phyloP scores from a whole-genome alignment of 2,329 filamentous ascomycete genomes.

The Cryoendolithus antarcticus region DNA sequence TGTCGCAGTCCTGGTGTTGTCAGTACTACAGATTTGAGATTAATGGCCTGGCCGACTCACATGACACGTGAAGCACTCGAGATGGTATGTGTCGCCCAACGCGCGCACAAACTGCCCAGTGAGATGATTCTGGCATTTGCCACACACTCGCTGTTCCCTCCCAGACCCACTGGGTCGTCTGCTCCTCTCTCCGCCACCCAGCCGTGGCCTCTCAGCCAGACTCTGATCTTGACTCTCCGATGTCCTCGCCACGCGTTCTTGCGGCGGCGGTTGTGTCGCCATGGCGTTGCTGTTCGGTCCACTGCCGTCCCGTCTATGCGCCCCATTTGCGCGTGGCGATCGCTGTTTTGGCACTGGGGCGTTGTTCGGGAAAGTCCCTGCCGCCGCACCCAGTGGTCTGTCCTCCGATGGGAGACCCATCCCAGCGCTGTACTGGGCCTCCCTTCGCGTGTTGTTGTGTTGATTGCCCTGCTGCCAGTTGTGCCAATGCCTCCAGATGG shows the following conservation, averaged over 20 bases:
- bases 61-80: slow-evolving; percentile 96
- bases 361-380: slow-evolving; percentile 8
- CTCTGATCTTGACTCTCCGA: slow-evolving; percentile 1
- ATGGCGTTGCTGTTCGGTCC: too few species aligned
- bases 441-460: slow-evolving; percentile 1
- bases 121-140: slow-evolving; percentile 77
- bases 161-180: slow-evolving; percentile 14
- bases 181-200: background rate
- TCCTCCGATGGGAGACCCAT: slow-evolving; percentile 20
- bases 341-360: too few species aligned
- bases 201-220: slow-evolving; percentile 1
- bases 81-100: slow-evolving; percentile 82
- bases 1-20: slow-evolving; percentile 69
- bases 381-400: slow-evolving; percentile 13
- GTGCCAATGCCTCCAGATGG: too few species aligned
- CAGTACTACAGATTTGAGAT: slow-evolving; percentile 7
- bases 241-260: too few species aligned
- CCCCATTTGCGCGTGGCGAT: too few species aligned
- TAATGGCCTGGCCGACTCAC: slow-evolving; percentile 42
- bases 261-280: too few species aligned
- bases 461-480: background rate
- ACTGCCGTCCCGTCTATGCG: slow-evolving; percentile 1
- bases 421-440: slow-evolving; percentile 10
- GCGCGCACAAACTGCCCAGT: slow-evolving; percentile 95
- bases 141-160: slow-evolving; percentile 39